Evolutionary conservation across 2,329 filamentous ascomycete species (phyloP), one percentile per base, ranked within the genome.

Genomic region (Fusarium incarnatum): DNA sequence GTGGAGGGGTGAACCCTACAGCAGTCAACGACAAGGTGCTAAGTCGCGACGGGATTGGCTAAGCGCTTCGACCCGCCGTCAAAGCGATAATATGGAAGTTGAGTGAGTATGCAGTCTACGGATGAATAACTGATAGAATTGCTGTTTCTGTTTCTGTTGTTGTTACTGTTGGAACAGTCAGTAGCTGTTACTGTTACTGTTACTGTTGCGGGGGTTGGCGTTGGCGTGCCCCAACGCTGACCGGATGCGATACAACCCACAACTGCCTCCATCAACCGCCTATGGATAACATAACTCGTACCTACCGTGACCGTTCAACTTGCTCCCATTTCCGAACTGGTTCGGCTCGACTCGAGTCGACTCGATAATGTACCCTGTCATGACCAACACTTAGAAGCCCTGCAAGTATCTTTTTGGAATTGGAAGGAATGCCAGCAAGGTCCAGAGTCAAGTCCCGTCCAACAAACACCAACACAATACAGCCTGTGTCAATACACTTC

Each of bases 221-320:
- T 28, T 28, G 70, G 60, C 58, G 58, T 71, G 56, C 70, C 53
- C 63, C 50, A 64, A 61, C 63, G 53, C 69, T 67, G 58, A 32
- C 72, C 72, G 72, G 72, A 74, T 74, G 72, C 64, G 57, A 74
- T 71, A 34, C 53, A 44, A 37, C 32, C 63, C 54, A 34, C 60
- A 49, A 44, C 52, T 47, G 28, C 28, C 28, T n/a, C 3, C 42
- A 46, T 25, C 18, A 16, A 48, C 44, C 34, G 34, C 18, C 34
- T 37, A 37, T 18, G 34, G 34, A 37, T 37, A 37, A 37, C 34
- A n/a, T 37, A 37, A 37, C 34, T 37, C 18, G 34, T 37, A 37
- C 22, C 15, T 44, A 11, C 41, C 41, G 22, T 50, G n/a, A 50
- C 23, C 32, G 20, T 41, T 52, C 25, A 25, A 25, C 10, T 37